Conservation (phyloP, 2,329 filamentous ascomycete genomes). For the Trichoderma harzianum region DNA sequence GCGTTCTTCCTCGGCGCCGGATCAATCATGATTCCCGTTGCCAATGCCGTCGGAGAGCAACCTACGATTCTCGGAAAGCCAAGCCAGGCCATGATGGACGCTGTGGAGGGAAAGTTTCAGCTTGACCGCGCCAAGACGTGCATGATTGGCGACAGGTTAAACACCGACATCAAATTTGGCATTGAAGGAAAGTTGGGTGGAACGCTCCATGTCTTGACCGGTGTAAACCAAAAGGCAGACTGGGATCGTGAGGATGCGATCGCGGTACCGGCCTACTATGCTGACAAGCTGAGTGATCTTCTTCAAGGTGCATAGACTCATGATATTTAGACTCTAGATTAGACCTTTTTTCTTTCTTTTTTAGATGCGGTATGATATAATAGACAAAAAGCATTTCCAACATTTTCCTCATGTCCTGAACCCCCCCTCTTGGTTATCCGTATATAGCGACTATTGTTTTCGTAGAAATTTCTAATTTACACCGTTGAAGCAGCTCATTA, state of each 20-base stretch:
- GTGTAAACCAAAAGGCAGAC: conserved; percentile 81
- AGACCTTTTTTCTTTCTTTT: not conserved
- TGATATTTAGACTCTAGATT: conserved; percentile 13
- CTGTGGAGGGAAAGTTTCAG: conserved; percentile 91
- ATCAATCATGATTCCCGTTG: conserved; percentile 72
- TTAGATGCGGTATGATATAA: conserved; percentile 11
- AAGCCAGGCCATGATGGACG: conserved; percentile 99
- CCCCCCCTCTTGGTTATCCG: not conserved
- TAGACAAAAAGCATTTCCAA: not conserved
- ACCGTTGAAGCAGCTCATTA: not conserved
- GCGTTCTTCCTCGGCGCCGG: conserved; percentile 91
- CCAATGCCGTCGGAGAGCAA: conserved; percentile 65
- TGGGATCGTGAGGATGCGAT: conserved; percentile 67
- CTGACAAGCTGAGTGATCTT: conserved; percentile 80
- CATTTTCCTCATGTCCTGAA: too few species aligned
- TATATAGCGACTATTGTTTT: not conserved
- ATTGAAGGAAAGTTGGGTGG: conserved; percentile 87
- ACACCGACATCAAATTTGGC: conserved; percentile 96
- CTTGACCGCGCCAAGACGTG: conserved; percentile 81
- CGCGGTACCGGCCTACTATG: conserved; percentile 76
- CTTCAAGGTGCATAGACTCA: conserved; percentile 27
- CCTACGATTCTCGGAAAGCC: conserved; percentile 87
- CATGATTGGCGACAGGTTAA: conserved; percentile 91
- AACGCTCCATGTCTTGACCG: conserved; percentile 85
- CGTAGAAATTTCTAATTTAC: not conserved